phyloP scores from a whole-genome alignment of 257 asterid genomes.

The Coffea eugenioides region DNA sequence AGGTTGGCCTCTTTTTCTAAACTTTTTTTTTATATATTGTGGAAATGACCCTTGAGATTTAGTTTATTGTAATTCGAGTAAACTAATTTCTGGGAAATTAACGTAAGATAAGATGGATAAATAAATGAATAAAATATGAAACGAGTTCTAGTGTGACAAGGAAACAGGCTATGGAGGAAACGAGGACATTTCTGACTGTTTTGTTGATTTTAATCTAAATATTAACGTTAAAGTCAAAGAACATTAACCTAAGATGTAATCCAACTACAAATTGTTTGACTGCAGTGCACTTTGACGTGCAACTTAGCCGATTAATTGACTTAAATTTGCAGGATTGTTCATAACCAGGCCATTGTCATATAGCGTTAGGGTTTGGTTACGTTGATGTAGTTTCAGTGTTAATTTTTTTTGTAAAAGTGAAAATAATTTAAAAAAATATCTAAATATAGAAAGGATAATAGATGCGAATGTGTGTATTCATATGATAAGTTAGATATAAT shows the following conservation, averaged over 20 bases:
- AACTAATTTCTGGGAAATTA: not conserved
- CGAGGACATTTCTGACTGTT: not conserved
- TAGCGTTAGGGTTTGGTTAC: no score
- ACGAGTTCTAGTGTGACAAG: not conserved
- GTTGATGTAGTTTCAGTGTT: no score
- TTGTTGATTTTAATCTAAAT: not conserved
- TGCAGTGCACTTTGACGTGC: not conserved
- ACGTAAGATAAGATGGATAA: not conserved
- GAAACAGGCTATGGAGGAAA: not conserved
- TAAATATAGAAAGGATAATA: not conserved
- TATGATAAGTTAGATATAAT: not conserved
- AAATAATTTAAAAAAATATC: no score
- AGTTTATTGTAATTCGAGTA: not conserved
- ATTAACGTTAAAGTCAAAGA: not conserved
- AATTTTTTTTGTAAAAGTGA: no score
- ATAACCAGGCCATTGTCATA: not conserved
- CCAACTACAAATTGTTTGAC: conserved; percentile 12
- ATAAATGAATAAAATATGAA: not conserved
- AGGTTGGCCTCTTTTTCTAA: not conserved
- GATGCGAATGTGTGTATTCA: not conserved
- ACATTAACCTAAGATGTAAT: conserved; percentile 5
- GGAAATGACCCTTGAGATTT: conserved; percentile 1
- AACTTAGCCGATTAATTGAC: not conserved
- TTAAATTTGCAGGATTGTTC: conserved; percentile 15
- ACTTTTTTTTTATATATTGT: not conserved